Evolutionary conservation across 805 yeast genomes (phyloP), one percentile per base, ranked within the genome.

Genomic region (Myxozyma sirexii): DNA sequence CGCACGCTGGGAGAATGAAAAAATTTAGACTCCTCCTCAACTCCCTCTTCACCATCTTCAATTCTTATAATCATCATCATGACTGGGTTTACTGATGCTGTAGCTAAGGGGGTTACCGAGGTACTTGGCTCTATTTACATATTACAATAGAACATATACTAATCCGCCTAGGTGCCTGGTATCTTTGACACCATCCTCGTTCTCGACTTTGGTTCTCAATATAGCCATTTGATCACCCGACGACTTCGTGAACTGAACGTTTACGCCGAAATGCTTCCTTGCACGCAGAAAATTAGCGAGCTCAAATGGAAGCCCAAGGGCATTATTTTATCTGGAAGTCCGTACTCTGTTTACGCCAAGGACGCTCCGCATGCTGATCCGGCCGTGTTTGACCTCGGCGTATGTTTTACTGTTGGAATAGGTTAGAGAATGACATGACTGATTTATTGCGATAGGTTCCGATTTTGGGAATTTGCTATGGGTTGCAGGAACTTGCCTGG

Each of bases 401-500:
- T 63, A 58, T 26, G 64, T 37, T n/a, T 31, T 26, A 3, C 10
- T 13, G 7, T 5, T 42, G 7, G 10, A 21, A 19, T 42, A 33
- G 15, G 37, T 37, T 4, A 12, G 19, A 15, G 43, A 27, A 17
- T 47, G 47, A 10, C 13, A 5, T n/a, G 24, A 6, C 4, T 5
- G 24, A 19, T 21, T 38, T 3, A n/a, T n/a, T 3, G 15, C 3
- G 2, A 24, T 42, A 60, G 64, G 59, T 94, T 38, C 99, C 99
- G 66, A 88, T 94, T 71, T 80, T 94, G 68, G 99, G 99, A 72
- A 94, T 94, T 75, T 94, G 99, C 79, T 94, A 94, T 78, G 99
- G 99, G 77, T 88, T 94, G 93, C 99, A 94, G 81, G 99, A 94
- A 79, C 79, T 94, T 68, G 99, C 99, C 56, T 93, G 98, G 98